Conservation (phyloP, 495 filamentous ascomycete species). For the Podospora fimiseda region DNA sequence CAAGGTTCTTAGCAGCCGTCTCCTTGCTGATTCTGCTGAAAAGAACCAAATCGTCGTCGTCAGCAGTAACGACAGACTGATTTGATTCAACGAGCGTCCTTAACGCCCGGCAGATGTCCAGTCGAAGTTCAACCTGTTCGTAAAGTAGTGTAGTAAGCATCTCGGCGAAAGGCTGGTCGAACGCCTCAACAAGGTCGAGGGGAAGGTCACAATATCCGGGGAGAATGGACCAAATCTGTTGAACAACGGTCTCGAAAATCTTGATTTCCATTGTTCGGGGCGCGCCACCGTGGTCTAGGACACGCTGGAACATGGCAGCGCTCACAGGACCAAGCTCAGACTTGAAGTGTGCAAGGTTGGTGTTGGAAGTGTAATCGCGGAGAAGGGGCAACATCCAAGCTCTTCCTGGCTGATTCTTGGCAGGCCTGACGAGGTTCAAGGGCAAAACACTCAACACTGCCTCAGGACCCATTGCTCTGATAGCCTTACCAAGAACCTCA, state of each 20-base stretch:
- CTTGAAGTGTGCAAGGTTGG: constrained; percentile 77
- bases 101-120: constrained; percentile 78
- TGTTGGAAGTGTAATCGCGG: constrained; percentile 77
- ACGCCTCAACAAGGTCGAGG: constrained; percentile 64
- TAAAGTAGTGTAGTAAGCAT: constrained; percentile 86
- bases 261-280: constrained; percentile 92
- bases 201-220: constrained; percentile 93
- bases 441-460: constrained; percentile 73
- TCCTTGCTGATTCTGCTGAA: constrained; percentile 67
- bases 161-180: constrained; percentile 89
- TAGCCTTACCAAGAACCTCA: constrained; percentile 75
- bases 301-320: constrained; percentile 80
- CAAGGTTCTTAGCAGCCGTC: constrained; percentile 67
- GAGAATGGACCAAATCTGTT: constrained; percentile 92
- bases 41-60: constrained; percentile 59
- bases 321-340: constrained; percentile 81
- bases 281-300: constrained; percentile 67
- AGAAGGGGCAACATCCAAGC: constrained; percentile 93
- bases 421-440: constrained; percentile 73
- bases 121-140: constrained; percentile 77
- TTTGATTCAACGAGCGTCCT: constrained; percentile 88
- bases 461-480: constrained; percentile 82
- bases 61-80: constrained; percentile 62
- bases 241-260: constrained; percentile 92
- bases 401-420: constrained; percentile 68